A percentile compares a stretch with the other conserved stretches of the same genome.
phyloP scores from a whole-genome alignment of 768 basidiomycete genomes.

The Trametes gibbosa region DNA sequence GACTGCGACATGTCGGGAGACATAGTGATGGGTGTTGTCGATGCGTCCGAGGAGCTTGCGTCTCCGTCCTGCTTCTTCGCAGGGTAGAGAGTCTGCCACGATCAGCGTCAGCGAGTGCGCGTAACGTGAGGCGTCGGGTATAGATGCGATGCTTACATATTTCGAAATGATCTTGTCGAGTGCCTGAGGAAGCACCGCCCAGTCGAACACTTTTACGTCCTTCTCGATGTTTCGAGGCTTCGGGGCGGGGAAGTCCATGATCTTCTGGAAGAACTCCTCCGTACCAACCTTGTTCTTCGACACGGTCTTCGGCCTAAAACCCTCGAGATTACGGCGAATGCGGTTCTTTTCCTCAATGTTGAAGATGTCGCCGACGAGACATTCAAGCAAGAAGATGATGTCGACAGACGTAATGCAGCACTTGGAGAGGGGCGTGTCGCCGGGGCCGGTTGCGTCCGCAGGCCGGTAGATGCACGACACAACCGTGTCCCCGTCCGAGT shows the following conservation, averaged over 20 bases:
- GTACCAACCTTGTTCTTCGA: conserved; percentile 80
- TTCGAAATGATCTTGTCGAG: conserved; percentile 79
- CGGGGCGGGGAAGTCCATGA: conserved; percentile 95
- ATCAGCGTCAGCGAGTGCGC: background rate
- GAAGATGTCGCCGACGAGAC: conserved; percentile 69
- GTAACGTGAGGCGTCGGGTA: background rate
- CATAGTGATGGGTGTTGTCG: background rate
- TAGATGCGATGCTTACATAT: conserved; percentile 56
- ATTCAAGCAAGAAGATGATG: conserved; percentile 90
- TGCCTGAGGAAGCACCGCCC: conserved; percentile 67
- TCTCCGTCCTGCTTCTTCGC: conserved; percentile 5
- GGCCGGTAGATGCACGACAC: conserved; percentile 94
- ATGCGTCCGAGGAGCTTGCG: background rate
- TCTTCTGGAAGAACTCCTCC: conserved; percentile 88
- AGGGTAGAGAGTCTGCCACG: conserved; percentile 10
- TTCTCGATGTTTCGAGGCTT: conserved; percentile 97
- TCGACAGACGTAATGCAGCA: conserved; percentile 96
- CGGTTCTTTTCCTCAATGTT: conserved; percentile 96
- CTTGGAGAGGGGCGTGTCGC: background rate
- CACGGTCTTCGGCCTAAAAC: conserved; percentile 85
- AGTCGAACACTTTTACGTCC: conserved; percentile 87
- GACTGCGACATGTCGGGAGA: conserved; percentile 9
- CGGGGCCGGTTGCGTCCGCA: conserved; percentile 49
- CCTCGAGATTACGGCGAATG: conserved; percentile 91
- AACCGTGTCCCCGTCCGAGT: conserved; percentile 71